Conservation (phyloP, 768 basidiomycete species). For the Macrolepiota fuliginosa region DNA sequence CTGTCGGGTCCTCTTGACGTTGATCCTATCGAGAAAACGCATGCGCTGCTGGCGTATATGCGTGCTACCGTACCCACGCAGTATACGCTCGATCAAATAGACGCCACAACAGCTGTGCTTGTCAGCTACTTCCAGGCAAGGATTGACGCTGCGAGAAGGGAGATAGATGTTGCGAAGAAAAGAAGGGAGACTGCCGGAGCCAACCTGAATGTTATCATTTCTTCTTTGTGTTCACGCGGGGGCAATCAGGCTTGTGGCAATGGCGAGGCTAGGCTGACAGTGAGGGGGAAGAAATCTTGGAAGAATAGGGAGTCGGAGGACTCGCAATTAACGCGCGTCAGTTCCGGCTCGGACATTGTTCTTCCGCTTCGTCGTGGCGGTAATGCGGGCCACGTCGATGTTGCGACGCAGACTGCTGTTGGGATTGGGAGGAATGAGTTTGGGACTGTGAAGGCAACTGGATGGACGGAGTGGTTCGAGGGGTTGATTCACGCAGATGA, state of each 20-base stretch:
- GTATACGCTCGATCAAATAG: slow-evolving; percentile 8
- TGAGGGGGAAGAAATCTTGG: not conserved
- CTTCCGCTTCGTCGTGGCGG: too few species aligned
- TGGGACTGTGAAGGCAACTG: not conserved
- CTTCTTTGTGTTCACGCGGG: not conserved
- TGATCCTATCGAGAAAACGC: not conserved
- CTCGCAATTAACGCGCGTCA: slow-evolving; percentile 10
- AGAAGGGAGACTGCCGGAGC: slow-evolving; percentile 16
- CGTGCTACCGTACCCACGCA: slow-evolving; percentile 3
- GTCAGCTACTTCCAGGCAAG: slow-evolving; percentile 51
- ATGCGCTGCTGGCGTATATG: slow-evolving; percentile 2
- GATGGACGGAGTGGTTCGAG: slow-evolving; percentile 12
- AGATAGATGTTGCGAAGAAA: slow-evolving; percentile 45
- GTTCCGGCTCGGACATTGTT: not conserved
- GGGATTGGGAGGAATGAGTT: not conserved
- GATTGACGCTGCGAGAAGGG: slow-evolving; percentile 47
- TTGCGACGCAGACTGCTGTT: slow-evolving; percentile 8
- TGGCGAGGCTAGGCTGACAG: not conserved
- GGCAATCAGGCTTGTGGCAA: not conserved
- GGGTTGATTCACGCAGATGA: slow-evolving; percentile 7
- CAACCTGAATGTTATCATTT: slow-evolving; percentile 9
- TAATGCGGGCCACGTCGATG: not conserved
- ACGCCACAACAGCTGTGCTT: slow-evolving; percentile 19
- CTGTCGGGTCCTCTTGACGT: not conserved
- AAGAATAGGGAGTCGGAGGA: slow-evolving; percentile 9